These are phyloP conservation scores for Arabidopsis suecica DNA, from an alignment of 345 rosid species.

Conservation along the genomic window DNA sequence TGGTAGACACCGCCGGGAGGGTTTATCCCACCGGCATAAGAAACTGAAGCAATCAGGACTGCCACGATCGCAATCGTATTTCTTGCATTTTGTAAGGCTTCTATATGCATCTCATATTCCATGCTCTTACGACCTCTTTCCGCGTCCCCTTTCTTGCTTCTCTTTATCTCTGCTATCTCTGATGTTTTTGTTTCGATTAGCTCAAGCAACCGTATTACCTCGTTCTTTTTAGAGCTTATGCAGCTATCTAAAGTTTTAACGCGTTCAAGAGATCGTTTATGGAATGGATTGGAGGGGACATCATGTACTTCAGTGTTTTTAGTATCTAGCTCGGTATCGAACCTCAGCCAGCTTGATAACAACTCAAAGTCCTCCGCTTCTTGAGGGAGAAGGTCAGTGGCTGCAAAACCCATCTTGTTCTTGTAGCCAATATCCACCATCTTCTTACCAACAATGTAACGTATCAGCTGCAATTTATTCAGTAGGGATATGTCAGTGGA, in stretches of 20 bases:
- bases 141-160: background rate
- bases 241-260: background rate
- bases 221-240: background rate
- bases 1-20: conserved; percentile 73
- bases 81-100: conserved; percentile 68
- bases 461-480: conserved; percentile 19
- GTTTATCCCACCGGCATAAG: conserved; percentile 71
- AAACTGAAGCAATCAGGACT: conserved; percentile 62
- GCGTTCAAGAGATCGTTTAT: background rate
- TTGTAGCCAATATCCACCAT: background rate
- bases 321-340: background rate
- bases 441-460: conserved; percentile 25
- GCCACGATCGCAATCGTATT: conserved; percentile 67
- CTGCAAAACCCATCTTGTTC: conserved; percentile 27
- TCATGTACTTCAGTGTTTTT: background rate
- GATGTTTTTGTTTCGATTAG: background rate
- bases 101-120: conserved; percentile 50
- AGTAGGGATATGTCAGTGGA: background rate
- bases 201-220: conserved; percentile 14
- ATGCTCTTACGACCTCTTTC: conserved; percentile 28
- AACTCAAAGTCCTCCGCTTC: conserved; percentile 27
- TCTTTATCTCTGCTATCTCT: conserved; percentile 13
- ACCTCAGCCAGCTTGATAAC: conserved; percentile 14
- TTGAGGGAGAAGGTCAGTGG: conserved; percentile 1
- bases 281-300: background rate